Percentiles rank a stretch among this genome's conserved stretches.
phyloP scores from a whole-genome alignment of 805 yeast species.

The Kazachstania bromeliacearum region DNA sequence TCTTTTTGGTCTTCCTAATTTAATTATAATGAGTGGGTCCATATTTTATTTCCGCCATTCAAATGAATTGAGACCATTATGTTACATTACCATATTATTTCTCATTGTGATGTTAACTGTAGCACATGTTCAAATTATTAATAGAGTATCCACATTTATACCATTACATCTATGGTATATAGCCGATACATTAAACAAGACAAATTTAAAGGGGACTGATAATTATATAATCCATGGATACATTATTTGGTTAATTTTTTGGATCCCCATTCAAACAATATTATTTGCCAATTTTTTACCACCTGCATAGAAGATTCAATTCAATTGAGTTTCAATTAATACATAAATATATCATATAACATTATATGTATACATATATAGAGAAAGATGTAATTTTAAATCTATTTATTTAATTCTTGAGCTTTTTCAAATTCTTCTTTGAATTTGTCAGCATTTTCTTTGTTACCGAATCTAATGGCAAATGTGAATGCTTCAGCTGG shows the following conservation, averaged over 20 bases:
- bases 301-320: conserved; percentile 53
- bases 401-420: conserved; percentile 54
- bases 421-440: conserved; percentile 87
- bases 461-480: conserved; percentile 89
- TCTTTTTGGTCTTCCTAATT: conserved; percentile 60
- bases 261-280: conserved; percentile 62
- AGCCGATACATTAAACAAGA: conserved; percentile 30
- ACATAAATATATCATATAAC: background rate
- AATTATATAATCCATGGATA: conserved; percentile 30
- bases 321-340: background rate
- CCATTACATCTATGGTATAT: conserved; percentile 72
- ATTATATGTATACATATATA: background rate
- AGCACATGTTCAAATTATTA: conserved; percentile 83
- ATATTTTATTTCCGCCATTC: conserved; percentile 30
- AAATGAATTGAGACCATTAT: conserved; percentile 32
- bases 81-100: conserved; percentile 36
- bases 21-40: conserved; percentile 38
- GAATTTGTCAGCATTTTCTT: conserved; percentile 91
- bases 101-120: conserved; percentile 43
- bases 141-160: conserved; percentile 65
- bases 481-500: conserved; percentile 91
- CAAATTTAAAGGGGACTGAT: conserved; percentile 7
- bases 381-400: background rate
- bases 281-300: conserved; percentile 80
- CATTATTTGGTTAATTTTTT: conserved; percentile 43